Evolutionary conservation across 2,329 filamentous ascomycete species (phyloP), one percentile per base, ranked within the genome.

Genomic region (Neoascochyta sp.): DNA sequence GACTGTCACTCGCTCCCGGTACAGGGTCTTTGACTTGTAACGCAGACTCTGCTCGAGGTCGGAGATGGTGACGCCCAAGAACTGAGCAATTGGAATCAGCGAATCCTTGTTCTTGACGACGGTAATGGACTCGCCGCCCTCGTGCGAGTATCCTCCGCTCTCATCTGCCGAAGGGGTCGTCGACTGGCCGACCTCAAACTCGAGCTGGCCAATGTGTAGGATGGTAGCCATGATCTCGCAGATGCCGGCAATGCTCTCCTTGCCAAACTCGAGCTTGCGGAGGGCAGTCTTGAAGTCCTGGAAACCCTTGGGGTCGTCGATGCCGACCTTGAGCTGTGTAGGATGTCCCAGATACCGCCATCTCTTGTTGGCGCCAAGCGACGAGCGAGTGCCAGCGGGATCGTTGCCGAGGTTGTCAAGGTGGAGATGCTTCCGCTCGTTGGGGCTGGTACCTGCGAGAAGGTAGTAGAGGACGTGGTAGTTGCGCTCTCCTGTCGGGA

Each of bases 321-420:
- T 89, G 35, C 92, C 92, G 16, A 96, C 87, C 63, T 95, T 96
- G 44, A 98, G 75, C 65, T 98, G 92, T 0, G 90, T 95, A 1
- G 90, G 92, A 51, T 98, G 92, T 3, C 92, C 92, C 3, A 98
- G 76, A 57, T 94, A 98, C 59, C 88, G 85, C 92, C 92, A 98
- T 64, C 92, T 75, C 67, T 87, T 93, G 52, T 82, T 78, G n/a
- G 67, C 66, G 8, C 66, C 69, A 11, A 73, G 61, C 0, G 76
- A 78, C 8, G 74, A 64, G 34, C 78, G 66, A 41, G 73, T 72
- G 5, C 70, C 71, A 4, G 70, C 59, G 5, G 67, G 60, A 3
- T 70, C 75, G 13, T 80, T 69, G 9, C 39, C 41, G 4, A 71
- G 47, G 10, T 60, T 40, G 34, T 80, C 75, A 15, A 86, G 69